Conservation (phyloP, 2,329 filamentous ascomycete genomes). For the Thermomyces lanuginosus region DNA sequence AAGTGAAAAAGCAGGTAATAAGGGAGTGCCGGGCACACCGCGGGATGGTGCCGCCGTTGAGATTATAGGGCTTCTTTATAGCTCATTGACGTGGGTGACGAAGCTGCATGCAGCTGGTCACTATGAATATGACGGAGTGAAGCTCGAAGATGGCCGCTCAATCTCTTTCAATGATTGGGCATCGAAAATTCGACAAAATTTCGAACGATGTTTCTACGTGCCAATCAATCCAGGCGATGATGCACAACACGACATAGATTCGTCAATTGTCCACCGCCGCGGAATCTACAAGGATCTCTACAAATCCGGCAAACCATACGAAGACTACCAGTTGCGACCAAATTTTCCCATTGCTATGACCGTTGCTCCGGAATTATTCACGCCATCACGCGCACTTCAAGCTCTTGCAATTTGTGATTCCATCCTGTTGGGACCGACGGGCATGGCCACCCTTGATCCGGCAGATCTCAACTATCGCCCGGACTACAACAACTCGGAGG, state of each 20-base stretch:
- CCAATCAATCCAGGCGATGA: slow-evolving; percentile 57
- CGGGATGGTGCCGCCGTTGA: slow-evolving; percentile 90
- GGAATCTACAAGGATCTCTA: slow-evolving; percentile 98
- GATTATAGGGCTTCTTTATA: slow-evolving; percentile 87
- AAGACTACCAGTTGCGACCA: slow-evolving; percentile 88
- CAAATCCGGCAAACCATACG: slow-evolving; percentile 82
- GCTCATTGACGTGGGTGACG: slow-evolving; percentile 65
- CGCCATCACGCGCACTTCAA: slow-evolving; percentile 57
- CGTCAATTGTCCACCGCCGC: slow-evolving; percentile 64
- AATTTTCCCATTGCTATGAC: slow-evolving; percentile 96
- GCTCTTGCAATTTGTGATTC: slow-evolving; percentile 68
- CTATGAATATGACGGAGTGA: slow-evolving; percentile 60
- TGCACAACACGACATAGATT: slow-evolving; percentile 60
- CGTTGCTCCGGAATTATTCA: slow-evolving; percentile 77
- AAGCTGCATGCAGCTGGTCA: slow-evolving; percentile 49
- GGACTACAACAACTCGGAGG: slow-evolving; percentile 89
- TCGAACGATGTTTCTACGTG: slow-evolving; percentile 84
- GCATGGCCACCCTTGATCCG: slow-evolving; percentile 92
- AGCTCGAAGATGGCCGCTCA: slow-evolving; percentile 41
- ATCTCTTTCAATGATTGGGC: slow-evolving; percentile 71
- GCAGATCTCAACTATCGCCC: slow-evolving; percentile 83
- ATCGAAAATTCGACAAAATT: slow-evolving; percentile 60
- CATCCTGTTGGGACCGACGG: slow-evolving; percentile 66
- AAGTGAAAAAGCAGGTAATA: slow-evolving; percentile 73
- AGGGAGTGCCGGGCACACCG: slow-evolving; percentile 89